Base-by-base conservation (phyloP, 441 rosid genomes). In the Iberis amara region DNA sequence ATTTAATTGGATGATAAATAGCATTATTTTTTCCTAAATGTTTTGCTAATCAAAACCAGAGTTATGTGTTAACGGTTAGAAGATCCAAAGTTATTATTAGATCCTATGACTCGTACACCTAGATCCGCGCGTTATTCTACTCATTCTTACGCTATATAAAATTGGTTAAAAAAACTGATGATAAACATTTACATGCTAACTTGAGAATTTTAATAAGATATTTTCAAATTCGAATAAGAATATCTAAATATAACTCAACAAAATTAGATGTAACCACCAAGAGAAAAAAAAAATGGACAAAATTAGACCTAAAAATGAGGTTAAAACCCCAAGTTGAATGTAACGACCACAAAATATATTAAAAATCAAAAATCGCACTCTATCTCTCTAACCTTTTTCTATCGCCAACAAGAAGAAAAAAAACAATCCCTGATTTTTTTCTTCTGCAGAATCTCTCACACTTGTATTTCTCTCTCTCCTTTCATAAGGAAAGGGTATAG, bases 401-500 rank as follows among this genome's bases (percentile, higher is more conserved):
- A 48, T 23, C 36, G 4, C 6, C 65, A 23, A 41, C 51, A 60
- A 49, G n/a, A n/a, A n/a, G n/a, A n/a, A n/a, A n/a, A n/a, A n/a
- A 60, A 31, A 26, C 53, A 53, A 28, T 24, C 4, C 46, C 23
- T 41, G 33, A 30, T 41, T 55, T 55, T 52, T 36, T 33, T 21
- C 51, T 53, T 40, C 39, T 37, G 13, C 41, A 30, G 11, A 39
- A 55, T 47, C 48, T 35, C 27, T 24, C 50, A 41, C 8, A 49
- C 39, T 26, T 62, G 14, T 47, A 33, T 58, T 55, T 51, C 49
- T 32, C 52, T 66, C 62, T 43, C 39, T 66, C 61, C 69, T 59
- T 54, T 42, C 38, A 33, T 54, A 59, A 52, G 69, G 62, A 64
- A 56, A 62, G 69, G 59, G 57, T 41, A 11, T 55, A 53, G 65